Base-by-base conservation (phyloP, 495 filamentous ascomycete genomes). In the Venustampulla echinocandica region DNA sequence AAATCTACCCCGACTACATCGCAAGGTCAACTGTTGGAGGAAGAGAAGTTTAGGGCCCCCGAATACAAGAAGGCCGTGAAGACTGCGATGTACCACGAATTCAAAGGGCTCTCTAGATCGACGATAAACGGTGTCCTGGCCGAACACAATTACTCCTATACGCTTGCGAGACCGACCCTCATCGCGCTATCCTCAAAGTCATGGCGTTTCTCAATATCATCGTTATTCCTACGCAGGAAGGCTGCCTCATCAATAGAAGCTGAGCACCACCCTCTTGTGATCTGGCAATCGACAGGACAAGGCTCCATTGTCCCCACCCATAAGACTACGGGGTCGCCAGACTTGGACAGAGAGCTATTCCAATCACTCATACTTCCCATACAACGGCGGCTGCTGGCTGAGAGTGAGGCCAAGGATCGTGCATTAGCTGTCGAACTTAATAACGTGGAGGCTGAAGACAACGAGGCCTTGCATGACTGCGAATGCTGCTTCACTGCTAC, bases 81-180 rank as follows among this genome's bases (percentile, higher is more conserved):
- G 59, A 53, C 57, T 23, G 54, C 71, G 27, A 73, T 71, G 11
- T 71, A 68, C 56, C 83, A 87, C 36, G 92, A 98, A 60, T 98
- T 95, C 69, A 85, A 79, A 52, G 77, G 76, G 17, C 67, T 97
- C 10, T 82, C 82, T 25, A 77, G 75, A 44, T 90, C 87, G 35
- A 79, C 87, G 2, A 81, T 97, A 53, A 80, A 85, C 32, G 90
- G 82, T 6, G 89, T 98, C 1, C 71, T 98, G 37, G 90, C 90
- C 18, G 92, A 98, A 61, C 75, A 75, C 54, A 98, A 98, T 60
- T 85, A 84, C 61, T 87, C 81, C 23, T 97, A 97, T 57, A 72
- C 78, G 3, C 75, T 79, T n/a, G 81, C 87, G 2, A 74, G 89
- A 24, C 77, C 78, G 28, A 85, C 77, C 0, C 75, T 98, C 11